Percentiles rank a stretch among this genome's conserved stretches.
Evolutionary conservation across 192 early-diverging fungal genomes (phyloP).

Genomic region (Dispira simplex): DNA sequence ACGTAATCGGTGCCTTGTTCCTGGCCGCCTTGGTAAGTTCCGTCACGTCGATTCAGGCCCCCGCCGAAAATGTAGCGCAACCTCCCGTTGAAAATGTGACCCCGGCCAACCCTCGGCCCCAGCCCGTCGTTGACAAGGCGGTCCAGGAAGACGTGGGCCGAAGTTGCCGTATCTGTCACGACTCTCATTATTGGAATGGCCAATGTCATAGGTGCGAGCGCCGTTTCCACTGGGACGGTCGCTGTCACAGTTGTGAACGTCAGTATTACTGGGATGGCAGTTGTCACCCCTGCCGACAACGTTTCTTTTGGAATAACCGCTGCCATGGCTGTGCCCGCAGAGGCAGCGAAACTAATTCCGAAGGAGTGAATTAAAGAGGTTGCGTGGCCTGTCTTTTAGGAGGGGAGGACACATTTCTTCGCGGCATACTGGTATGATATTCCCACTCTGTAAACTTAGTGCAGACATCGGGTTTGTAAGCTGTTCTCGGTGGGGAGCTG

Average conservation of each 20-base stretch:
- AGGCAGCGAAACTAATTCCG: background rate
- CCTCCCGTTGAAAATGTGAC: no score
- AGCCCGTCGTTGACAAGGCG: no score
- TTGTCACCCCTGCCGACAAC: background rate
- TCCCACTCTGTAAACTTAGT: background rate
- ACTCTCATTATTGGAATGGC: background rate
- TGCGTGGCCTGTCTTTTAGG: background rate
- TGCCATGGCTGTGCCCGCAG: background rate
- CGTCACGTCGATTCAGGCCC: background rate
- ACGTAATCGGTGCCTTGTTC: background rate
- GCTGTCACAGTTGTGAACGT: conserved; percentile 8
- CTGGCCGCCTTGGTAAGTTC: background rate
- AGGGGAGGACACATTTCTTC: background rate
- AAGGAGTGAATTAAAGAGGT: background rate
- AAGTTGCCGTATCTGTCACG: background rate
- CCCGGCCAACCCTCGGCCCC: no score
- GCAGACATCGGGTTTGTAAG: background rate
- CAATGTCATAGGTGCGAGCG: no score
- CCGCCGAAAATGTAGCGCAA: background rate
- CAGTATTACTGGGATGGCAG: conserved; percentile 2
- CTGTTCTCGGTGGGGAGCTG: background rate
- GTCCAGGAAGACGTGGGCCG: background rate
- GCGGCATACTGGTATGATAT: background rate
- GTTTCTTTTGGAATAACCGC: background rate
- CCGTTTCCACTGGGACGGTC: background rate